These are phyloP conservation scores for Podospora bellae-mahoneyi DNA, from an alignment of 495 filamentous ascomycete genomes.

Conservation along the genomic window DNA sequence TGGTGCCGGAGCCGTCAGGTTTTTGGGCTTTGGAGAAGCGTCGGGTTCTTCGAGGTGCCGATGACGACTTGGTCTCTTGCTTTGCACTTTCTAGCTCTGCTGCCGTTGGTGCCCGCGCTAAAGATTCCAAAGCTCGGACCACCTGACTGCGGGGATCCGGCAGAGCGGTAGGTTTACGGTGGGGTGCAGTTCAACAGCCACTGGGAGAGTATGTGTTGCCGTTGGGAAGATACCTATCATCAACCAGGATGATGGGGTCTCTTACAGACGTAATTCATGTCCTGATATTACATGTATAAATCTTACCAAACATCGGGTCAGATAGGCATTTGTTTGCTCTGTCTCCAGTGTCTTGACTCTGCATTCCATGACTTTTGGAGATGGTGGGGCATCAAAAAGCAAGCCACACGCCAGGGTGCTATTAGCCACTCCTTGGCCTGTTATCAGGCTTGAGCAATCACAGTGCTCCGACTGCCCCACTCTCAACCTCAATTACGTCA, in stretches of 20 bases:
- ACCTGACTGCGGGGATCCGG: not conserved
- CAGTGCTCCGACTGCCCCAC: not conserved
- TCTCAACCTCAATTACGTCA: not conserved
- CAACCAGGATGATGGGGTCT: too few relatives aligned
- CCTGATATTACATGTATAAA: not conserved
- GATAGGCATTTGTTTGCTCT: not conserved
- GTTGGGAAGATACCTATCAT: too few relatives aligned
- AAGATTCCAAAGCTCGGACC: conserved; percentile 3
- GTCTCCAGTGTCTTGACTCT: not conserved
- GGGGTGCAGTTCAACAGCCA: not conserved
- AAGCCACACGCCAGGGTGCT: not conserved
- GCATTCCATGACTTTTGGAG: not conserved
- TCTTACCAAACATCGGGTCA: not conserved
- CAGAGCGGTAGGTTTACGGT: not conserved
- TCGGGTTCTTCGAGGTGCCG: conserved; percentile 9
- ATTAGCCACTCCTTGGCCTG: not conserved
- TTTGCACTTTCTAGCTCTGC: too few relatives aligned
- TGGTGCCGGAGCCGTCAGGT: conserved; percentile 7
- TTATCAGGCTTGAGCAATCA: not conserved
- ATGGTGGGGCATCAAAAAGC: not conserved
- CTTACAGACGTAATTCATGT: too few relatives aligned
- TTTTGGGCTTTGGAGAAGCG: conserved; percentile 6
- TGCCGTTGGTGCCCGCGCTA: conserved; percentile 11
- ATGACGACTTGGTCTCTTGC: conserved; percentile 11
- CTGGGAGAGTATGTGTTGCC: not conserved